Evolutionary conservation across 345 rosid species (phyloP), one percentile per base, ranked within the genome.

Genomic region (Salix viminalis): DNA sequence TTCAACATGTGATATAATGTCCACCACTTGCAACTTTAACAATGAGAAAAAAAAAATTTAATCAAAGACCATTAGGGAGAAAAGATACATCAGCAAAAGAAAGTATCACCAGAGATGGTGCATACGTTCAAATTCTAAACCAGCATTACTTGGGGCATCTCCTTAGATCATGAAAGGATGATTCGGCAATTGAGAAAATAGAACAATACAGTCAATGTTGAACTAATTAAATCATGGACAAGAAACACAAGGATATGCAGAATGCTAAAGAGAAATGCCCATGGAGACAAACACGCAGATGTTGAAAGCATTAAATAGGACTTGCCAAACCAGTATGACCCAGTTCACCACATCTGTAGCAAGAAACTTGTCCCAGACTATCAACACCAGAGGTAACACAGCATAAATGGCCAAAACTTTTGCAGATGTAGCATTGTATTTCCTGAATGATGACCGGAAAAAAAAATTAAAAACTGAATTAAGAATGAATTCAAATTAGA

Each of bases 241-340:
- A 4, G 18, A 46, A 56, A 10, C 26, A 3, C 62, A n/a, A 23
- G 14, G 41, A 34, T 23, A 71, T 50, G 62, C 15, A 52, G 32
- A 16, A 24, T 10, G 37, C 44, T 48, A 23, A 8, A 65, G 24
- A 36, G 34, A 34, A 16, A 54, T 61, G 14, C 52, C 70, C 37
- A 70, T 44, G 41, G 60, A 54, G 41, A 70, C 24, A 7, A 21
- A 36, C 16, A 15, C 42, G 37, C 9, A 9, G 39, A 4, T n/a
- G 70, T 46, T 26, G 50, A 62, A 28, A 76, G 23, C n/a, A 62
- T 16, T 9, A 12, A 56, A 50, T 16, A 24, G 78, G 60, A 77
- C 96, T 88, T 82, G 93, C 99, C 88, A 87, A 42, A 73, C 99
- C 99, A 79, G 79, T 85, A 83, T 96, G 99, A 82, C 99, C 98